Conservation (phyloP, 768 basidiomycete species). For the Lactifluus pinguis region DNA sequence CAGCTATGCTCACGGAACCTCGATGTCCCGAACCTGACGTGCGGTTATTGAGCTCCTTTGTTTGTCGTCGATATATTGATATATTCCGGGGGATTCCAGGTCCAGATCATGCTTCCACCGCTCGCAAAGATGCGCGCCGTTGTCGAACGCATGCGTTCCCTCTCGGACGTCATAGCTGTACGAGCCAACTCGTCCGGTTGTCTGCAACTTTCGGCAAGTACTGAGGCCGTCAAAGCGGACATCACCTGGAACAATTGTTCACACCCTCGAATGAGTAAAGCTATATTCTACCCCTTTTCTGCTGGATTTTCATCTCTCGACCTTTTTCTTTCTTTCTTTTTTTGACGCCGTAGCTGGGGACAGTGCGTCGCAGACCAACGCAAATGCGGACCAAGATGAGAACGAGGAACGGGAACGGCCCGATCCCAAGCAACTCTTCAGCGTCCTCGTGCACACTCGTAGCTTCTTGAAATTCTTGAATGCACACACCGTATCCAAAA, state of each 20-base stretch:
- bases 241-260: constrained; percentile 71
- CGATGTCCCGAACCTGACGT: constrained; percentile 84
- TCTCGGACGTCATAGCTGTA: constrained; percentile 62
- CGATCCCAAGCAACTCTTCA: constrained; percentile 52
- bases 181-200: constrained; percentile 58
- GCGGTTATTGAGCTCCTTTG: constrained; percentile 20
- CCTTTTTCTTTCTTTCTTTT: neutral
- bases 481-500: constrained; percentile 70
- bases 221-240: constrained; percentile 68
- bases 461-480: constrained; percentile 78
- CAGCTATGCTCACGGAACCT: constrained; percentile 66
- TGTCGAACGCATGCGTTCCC: constrained; percentile 60
- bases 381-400: constrained; percentile 27
- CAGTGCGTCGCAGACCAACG: constrained; percentile 17
- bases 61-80: neutral
- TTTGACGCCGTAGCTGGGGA: constrained; percentile 12
- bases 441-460: constrained; percentile 59
- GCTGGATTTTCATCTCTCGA: neutral
- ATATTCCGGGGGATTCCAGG: constrained; percentile 31
- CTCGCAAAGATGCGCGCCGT: constrained; percentile 70
- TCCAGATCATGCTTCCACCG: constrained; percentile 70
- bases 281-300: neutral
- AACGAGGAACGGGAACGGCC: constrained; percentile 26
- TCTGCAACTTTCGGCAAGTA: constrained; percentile 46
- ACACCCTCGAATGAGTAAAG: constrained; percentile 47